phyloP scores from a whole-genome alignment of 192 early-diverging fungal species.

The Chytriomyces sp. region DNA sequence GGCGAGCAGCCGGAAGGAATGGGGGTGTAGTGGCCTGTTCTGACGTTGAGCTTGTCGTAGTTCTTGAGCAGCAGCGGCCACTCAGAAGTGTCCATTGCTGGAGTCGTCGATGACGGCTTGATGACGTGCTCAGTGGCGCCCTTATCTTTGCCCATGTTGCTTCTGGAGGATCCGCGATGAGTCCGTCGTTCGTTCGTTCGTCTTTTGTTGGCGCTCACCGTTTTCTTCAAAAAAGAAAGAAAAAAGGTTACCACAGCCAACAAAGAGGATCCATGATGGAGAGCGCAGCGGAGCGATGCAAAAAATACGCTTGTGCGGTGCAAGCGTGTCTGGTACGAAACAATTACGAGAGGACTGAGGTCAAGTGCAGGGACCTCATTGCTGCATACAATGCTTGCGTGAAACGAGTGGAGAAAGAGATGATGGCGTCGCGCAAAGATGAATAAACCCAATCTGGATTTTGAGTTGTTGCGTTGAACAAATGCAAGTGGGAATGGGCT shows the following conservation, averaged over 20 bases:
- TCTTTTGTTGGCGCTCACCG: neutral
- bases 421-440: neutral
- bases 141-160: conserved; percentile 17
- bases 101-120: conserved; percentile 78
- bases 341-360: conserved; percentile 15
- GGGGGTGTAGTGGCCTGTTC: conserved; percentile 98
- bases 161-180: neutral
- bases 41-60: conserved; percentile 79
- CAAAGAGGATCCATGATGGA: no score
- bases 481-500: no score
- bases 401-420: neutral
- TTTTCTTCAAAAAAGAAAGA: conserved; percentile 18
- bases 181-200: neutral
- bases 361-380: neutral
- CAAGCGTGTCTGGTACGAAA: conserved; percentile 15
- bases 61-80: conserved; percentile 96
- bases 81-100: conserved; percentile 85
- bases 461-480: neutral
- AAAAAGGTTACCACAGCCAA: no score
- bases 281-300: conserved; percentile 2
- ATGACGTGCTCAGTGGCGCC: conserved; percentile 56
- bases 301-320: conserved; percentile 14
- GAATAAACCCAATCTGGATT: neutral
- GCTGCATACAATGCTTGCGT: conserved; percentile 5
- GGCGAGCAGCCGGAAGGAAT: conserved; percentile 94